Conservation (phyloP, 805 yeast species). For the Nakazawaea populi region DNA sequence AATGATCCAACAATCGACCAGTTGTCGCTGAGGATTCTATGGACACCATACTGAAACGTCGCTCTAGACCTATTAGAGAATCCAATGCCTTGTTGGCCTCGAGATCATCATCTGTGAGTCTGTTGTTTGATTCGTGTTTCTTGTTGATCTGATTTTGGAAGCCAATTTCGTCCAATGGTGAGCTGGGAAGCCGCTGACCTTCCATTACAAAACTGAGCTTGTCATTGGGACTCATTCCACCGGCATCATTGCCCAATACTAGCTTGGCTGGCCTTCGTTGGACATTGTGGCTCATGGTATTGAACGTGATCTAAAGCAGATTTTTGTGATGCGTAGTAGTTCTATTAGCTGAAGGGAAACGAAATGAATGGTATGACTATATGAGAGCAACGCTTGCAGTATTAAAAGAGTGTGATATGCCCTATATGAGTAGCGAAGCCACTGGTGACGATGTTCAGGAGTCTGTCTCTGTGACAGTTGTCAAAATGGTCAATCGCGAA, state of each 20-base stretch:
- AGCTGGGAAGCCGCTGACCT: slow-evolving; percentile 1
- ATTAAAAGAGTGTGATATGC: too few relatives aligned
- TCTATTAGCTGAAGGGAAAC: too few relatives aligned
- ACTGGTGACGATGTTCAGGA: too few relatives aligned
- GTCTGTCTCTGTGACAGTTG: background rate
- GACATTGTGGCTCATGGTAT: background rate
- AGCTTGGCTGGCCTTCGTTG: background rate
- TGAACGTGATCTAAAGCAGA: too few relatives aligned
- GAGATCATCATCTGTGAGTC: background rate
- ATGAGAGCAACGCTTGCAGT: too few relatives aligned
- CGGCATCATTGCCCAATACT: background rate
- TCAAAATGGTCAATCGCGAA: background rate
- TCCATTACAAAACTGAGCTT: background rate
- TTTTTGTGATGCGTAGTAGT: too few relatives aligned
- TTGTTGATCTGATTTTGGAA: slow-evolving; percentile 1
- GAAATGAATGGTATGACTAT: too few relatives aligned
- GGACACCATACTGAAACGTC: slow-evolving; percentile 18
- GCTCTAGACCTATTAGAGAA: slow-evolving; percentile 1
- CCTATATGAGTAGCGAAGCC: too few relatives aligned
- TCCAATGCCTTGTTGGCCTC: slow-evolving; percentile 2
- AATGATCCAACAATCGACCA: slow-evolving; percentile 25
- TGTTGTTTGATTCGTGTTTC: background rate
- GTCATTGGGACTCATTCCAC: background rate
- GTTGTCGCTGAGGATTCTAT: slow-evolving; percentile 22
- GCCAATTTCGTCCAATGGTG: slow-evolving; percentile 5